A percentile compares a stretch with the other conserved stretches of the same genome.
Evolutionary conservation across 106 monocot species (phyloP).

Genomic region (Allium cepa): DNA sequence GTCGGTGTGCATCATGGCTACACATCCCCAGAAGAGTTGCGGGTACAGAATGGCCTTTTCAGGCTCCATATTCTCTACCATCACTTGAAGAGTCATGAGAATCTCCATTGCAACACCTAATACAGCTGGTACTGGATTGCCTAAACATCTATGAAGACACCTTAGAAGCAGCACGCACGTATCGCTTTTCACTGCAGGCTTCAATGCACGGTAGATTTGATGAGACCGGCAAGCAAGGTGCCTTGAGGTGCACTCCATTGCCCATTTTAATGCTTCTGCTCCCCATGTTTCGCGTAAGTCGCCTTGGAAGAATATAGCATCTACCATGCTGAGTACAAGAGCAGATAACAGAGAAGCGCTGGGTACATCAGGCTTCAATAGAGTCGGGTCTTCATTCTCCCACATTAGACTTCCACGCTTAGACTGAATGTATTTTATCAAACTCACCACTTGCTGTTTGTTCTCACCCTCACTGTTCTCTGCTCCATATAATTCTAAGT

Average conservation of each 20-base stretch:
- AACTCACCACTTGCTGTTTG: slow-evolving; percentile 87
- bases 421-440: slow-evolving; percentile 96
- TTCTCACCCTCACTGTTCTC: slow-evolving; percentile 80
- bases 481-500: slow-evolving; percentile 83
- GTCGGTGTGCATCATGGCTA: slow-evolving; percentile 97
- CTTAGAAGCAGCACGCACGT: slow-evolving; percentile 82
- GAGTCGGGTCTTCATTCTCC: slow-evolving; percentile 96
- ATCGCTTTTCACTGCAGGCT: slow-evolving; percentile 81
- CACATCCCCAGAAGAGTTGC: slow-evolving; percentile 98
- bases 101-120: slow-evolving; percentile 97
- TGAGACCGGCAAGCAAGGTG: slow-evolving; percentile 97
- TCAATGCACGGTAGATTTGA: slow-evolving; percentile 91
- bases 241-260: slow-evolving; percentile 93
- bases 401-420: slow-evolving; percentile 94
- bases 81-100: slow-evolving; percentile 85
- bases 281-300: slow-evolving; percentile 99
- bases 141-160: slow-evolving; percentile 83
- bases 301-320: slow-evolving; percentile 97
- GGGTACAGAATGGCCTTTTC: slow-evolving; percentile 97
- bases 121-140: slow-evolving; percentile 82
- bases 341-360: slow-evolving; percentile 82
- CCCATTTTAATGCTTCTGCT: slow-evolving; percentile 92
- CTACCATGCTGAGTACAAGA: slow-evolving; percentile 86
- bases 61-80: slow-evolving; percentile 97
- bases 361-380: slow-evolving; percentile 60